Conservation (phyloP, 1,284 basidiomycete genomes). For the Moniliella sp. region DNA sequence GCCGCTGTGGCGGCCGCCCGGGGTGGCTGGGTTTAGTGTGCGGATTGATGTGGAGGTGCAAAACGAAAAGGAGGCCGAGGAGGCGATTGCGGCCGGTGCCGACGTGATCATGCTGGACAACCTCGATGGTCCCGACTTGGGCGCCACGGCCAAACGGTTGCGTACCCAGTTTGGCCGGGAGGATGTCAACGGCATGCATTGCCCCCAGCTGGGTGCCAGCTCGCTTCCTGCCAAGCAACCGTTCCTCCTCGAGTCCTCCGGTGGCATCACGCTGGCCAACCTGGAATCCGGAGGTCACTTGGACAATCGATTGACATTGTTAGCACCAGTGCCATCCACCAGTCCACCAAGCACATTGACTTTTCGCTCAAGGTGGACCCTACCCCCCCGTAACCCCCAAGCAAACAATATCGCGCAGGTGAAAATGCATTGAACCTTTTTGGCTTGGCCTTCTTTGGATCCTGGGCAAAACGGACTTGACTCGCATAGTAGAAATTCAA, state of each 20-base stretch:
- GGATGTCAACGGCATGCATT: too few species aligned
- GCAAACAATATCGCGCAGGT: too few species aligned
- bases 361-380: constrained; percentile 30
- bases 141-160: constrained; percentile 12
- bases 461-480: too few species aligned
- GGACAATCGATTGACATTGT: constrained; percentile 27
- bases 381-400: too few species aligned
- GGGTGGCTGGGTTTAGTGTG: constrained; percentile 74
- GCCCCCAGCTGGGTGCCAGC: not conserved
- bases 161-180: constrained; percentile 9
- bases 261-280: constrained; percentile 25
- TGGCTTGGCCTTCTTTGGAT: too few species aligned
- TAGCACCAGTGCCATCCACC: constrained; percentile 25
- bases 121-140: constrained; percentile 19
- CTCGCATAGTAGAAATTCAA: too few species aligned
- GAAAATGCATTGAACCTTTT: too few species aligned
- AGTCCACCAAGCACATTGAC: constrained; percentile 30
- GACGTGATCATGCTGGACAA: constrained; percentile 89
- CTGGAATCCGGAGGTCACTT: constrained; percentile 16
- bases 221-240: too few species aligned
- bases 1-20: constrained; percentile 57
- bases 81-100: constrained; percentile 83
- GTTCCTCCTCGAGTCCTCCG: constrained; percentile 25
- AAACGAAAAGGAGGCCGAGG: constrained; percentile 67
- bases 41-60: constrained; percentile 85